Base-by-base conservation (phyloP, 148 eudicot species). In the Agrostemma githago region DNA sequence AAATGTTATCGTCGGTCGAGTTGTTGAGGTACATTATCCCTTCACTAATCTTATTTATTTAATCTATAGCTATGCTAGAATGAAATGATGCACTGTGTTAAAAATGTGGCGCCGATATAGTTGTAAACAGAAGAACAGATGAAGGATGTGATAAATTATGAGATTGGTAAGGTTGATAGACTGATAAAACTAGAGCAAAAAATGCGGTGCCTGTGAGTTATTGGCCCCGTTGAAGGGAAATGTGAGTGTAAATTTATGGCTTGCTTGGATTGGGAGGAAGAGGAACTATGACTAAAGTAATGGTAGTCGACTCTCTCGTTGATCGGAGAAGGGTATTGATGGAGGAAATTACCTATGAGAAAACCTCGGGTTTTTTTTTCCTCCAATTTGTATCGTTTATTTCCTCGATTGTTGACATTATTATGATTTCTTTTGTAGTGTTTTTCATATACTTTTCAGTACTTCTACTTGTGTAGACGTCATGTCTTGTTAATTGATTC, bases 1-100 rank as follows among this genome's bases (percentile, higher is more conserved):
- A 51, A 95, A 94, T 79, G 88, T 94, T 11, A 73, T 94, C 0
- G 92, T 91, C 19, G 98, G 98, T 20, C 88, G 98, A 48, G 93
- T 94, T 73, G 77, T 91, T 73, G 98, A 94, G 97, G 98, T 94
- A 75, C 68, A 42, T 20, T 3, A 46, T 37, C 14, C 8, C 53
- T 65, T 77, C 9, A 19, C 66, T 3, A 3, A 16, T 2, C 14
- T 6, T 72, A 15, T 4, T 38, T 62, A 42, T 65, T 65, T 14
- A 16, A 26, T 26, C 34, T 26, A 26, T 26, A 26, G 34, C 34
- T 26, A 26, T 26, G 34, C 1, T 26, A 26, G 34, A 26, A 26
- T 26, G 62, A 41, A 60, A 68, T 61, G 46, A 59, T n/a, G 14
- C 48, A 21, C 34, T 6, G 6, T 51, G 39, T 61, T 4, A 44